phyloP scores from a whole-genome alignment of 805 yeast species.

The Zygoascus flipseniorum region DNA sequence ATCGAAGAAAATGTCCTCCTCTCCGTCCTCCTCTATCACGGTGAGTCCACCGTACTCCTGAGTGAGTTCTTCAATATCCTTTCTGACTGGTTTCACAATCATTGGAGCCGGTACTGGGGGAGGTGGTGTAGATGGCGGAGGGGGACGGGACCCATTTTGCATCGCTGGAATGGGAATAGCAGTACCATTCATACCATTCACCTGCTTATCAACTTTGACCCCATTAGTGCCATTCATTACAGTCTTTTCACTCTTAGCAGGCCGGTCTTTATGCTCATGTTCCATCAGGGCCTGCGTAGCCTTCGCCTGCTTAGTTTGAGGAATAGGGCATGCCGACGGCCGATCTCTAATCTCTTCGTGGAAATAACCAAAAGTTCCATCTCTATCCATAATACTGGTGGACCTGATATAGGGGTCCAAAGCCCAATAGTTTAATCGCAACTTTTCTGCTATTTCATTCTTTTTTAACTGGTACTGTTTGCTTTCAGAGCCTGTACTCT shows the following conservation, averaged over 20 bases:
- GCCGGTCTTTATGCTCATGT: not conserved
- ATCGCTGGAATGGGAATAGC: not conserved
- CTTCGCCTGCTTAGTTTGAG: not conserved
- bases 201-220: not conserved
- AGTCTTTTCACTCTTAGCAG: not conserved
- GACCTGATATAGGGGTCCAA: conserved; percentile 80
- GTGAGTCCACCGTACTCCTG: not conserved
- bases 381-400: conserved; percentile 70
- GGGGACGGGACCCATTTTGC: not conserved
- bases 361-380: conserved; percentile 46
- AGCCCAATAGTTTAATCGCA: conserved; percentile 55
- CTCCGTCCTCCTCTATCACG: not conserved
- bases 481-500: conserved; percentile 42
- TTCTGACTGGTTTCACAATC: not conserved
- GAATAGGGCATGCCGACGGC: not conserved
- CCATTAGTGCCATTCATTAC: not conserved
- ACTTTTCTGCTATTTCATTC: conserved; percentile 38
- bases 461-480: conserved; percentile 37
- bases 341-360: conserved; percentile 7
- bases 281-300: not conserved
- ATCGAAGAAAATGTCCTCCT: not conserved
- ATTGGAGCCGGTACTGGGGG: not conserved
- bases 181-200: not conserved
- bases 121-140: not conserved
- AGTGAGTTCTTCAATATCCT: not conserved